Base-by-base conservation (phyloP, 108 stramenopile genomes). In the Ochromonas danica region DNA sequence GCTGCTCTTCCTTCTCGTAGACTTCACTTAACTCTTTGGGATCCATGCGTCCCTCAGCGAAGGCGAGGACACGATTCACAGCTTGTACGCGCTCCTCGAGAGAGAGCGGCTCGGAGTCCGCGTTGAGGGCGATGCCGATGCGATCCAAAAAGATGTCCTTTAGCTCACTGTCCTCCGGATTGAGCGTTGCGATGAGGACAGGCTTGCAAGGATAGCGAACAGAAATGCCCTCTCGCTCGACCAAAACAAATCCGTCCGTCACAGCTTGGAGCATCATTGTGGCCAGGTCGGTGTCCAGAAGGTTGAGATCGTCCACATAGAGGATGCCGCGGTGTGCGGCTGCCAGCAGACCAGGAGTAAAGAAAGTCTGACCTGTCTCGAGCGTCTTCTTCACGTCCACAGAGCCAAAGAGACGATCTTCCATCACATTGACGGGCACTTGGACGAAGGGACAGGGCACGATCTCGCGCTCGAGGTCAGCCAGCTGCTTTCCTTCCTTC, bases 81-180 rank as follows among this genome's bases (percentile, higher is more conserved):
- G 93, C 94, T 65, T 91, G 89, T 22, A 96, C 91, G 74, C 96
- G 91, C 57, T 89, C 83, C 6, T 60, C 80, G 79, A 92, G 80
- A 41, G 90, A 87, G 74, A 97, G 87, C 28, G 81, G 84, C 33
- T 89, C 83, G 30, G 96, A 93, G 83, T 97, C 92, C 0, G 93
- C 95, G 61, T 90, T 91, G 2, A 97, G 87, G 22, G 93, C 80
- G 28, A 97, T 88, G 39, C 95, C 93, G 79, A 97, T 94, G 39
- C 96, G 87, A 87, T 97, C 96, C 43, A 96, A 87, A 39, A 97
- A 83, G 81, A 96, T 94, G 74, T 95, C 94, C 14, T 95, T 87
- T 43, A 97, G 87, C 83, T 96, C 95, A n/a, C 93, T 94, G 84
- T 97, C 96, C 70, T 97, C 96, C 3, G 96, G 96, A 82, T 97